Percentiles rank a stretch among this genome's conserved stretches.
phyloP scores from a whole-genome alignment of 2,329 filamentous ascomycete species.

The Knufia fluminis region DNA sequence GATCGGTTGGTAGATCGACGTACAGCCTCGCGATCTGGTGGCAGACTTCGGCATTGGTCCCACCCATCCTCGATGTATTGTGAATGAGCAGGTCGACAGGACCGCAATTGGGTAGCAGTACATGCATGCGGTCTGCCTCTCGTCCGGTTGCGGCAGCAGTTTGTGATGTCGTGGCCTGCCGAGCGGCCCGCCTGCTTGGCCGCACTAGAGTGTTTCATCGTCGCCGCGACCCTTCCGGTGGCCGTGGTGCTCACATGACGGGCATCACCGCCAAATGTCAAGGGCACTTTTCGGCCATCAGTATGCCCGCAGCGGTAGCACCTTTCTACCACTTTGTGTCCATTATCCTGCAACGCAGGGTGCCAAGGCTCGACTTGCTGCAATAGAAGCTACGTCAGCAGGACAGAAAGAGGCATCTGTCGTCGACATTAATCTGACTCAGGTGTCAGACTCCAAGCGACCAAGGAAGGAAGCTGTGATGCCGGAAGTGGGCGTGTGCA shows the following conservation, averaged over 20 bases:
- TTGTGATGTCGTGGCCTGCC: background rate
- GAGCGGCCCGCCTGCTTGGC: background rate
- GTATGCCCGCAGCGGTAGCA: background rate
- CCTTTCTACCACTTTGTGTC: too few species aligned
- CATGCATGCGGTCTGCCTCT: constrained; percentile 3
- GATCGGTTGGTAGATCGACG: constrained; percentile 1
- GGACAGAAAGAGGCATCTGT: constrained; percentile 4
- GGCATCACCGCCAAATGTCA: background rate
- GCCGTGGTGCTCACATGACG: background rate
- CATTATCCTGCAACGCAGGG: too few species aligned
- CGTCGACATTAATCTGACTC: constrained; percentile 1
- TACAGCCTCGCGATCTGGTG: constrained; percentile 1
- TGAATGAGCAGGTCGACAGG: background rate
- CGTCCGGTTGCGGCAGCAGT: constrained; percentile 1
- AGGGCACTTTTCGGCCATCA: constrained; percentile 1
- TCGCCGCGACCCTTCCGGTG: constrained; percentile 1
- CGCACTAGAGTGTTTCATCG: constrained; percentile 2
- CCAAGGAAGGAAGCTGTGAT: constrained; percentile 2
- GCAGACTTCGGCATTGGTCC: constrained; percentile 2
- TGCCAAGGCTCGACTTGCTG: too few species aligned
- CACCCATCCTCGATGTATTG: background rate
- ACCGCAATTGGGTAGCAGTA: constrained; percentile 1
- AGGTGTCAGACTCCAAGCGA: background rate
- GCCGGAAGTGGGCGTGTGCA: constrained; percentile 3
- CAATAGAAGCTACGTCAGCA: constrained; percentile 2